Conservation (phyloP, 495 filamentous ascomycete species). For the Glarea lozoyensis region DNA sequence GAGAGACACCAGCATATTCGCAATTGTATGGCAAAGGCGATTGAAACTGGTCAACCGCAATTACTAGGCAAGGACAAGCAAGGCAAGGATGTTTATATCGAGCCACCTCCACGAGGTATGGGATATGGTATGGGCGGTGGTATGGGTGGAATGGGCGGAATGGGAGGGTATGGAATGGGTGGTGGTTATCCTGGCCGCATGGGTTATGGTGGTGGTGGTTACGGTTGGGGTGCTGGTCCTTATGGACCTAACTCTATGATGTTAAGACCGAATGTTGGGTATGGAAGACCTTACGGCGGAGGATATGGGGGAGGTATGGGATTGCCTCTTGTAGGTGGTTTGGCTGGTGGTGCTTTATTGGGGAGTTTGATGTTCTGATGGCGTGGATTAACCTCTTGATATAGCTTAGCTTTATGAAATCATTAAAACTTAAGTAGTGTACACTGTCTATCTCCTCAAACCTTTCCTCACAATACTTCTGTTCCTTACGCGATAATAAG, state of each 20-base stretch:
- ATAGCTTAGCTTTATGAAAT: too few species aligned
- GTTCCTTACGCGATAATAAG: too few species aligned
- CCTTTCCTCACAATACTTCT: too few species aligned
- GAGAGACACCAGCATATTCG: slow-evolving; percentile 27
- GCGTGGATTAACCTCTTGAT: too few species aligned
- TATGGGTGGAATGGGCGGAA: slow-evolving; percentile 1
- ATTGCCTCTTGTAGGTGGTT: slow-evolving; percentile 27
- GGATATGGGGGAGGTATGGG: slow-evolving; percentile 35
- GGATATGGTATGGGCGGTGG: slow-evolving; percentile 3
- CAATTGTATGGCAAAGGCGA: slow-evolving; percentile 30
- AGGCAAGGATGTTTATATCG: slow-evolving; percentile 38
- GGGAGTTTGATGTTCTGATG: slow-evolving; percentile 27
- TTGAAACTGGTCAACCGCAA: slow-evolving; percentile 36
- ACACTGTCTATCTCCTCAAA: too few species aligned
- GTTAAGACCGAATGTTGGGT: slow-evolving; percentile 32
- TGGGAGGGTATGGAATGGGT: slow-evolving; percentile 14
- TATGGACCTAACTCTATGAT: slow-evolving; percentile 32
- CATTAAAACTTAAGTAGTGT: too few species aligned
- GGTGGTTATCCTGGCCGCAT: too few species aligned
- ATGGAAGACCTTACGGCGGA: slow-evolving; percentile 32
- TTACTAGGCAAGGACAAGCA: slow-evolving; percentile 33
- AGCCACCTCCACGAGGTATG: slow-evolving; percentile 24
- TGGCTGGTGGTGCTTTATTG: slow-evolving; percentile 32
- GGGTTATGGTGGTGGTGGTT: slow-evolving; percentile 19
- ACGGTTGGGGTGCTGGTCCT: slow-evolving; percentile 12